Conservation (phyloP, 169 alveolate species). For the Toxoplasma gondii region DNA sequence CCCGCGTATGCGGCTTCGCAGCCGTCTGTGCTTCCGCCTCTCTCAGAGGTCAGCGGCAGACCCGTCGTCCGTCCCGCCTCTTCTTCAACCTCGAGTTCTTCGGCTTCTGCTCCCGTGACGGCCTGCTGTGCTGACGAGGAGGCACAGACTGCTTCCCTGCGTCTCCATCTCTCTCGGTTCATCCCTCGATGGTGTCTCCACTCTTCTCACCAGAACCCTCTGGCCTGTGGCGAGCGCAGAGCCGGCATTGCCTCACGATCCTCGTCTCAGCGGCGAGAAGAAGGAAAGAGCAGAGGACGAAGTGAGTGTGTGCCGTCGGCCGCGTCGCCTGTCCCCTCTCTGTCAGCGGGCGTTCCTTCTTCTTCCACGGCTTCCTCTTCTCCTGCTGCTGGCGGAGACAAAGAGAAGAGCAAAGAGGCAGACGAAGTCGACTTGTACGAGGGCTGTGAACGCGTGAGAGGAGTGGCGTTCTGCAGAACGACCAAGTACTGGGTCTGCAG, state of each 20-base stretch:
- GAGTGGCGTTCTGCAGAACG: slow-evolving; percentile 52
- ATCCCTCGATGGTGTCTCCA: background rate
- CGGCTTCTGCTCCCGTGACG: background rate
- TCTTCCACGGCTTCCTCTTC: background rate
- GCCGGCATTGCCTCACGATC: background rate
- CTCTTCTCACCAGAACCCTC: background rate
- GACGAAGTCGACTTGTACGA: background rate
- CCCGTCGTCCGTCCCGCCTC: background rate
- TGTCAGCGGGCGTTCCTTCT: background rate
- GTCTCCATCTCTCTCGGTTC: background rate
- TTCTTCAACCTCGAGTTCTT: background rate
- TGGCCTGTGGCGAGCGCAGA: background rate
- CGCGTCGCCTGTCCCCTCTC: background rate
- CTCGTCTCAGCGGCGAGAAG: background rate
- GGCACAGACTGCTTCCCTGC: background rate
- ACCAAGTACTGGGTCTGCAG: slow-evolving; percentile 49
- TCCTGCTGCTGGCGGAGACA: background rate
- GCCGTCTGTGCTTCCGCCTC: background rate
- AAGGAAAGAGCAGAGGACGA: background rate
- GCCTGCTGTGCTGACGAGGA: background rate
- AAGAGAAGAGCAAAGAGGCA: background rate
- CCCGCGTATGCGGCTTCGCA: background rate
- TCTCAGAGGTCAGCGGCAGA: background rate
- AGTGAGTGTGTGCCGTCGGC: background rate
- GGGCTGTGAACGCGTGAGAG: slow-evolving; percentile 7